These are phyloP conservation scores for Mycosphaerelloides madeirae DNA, from an alignment of 2,329 filamentous ascomycete species.

Conservation along the genomic window DNA sequence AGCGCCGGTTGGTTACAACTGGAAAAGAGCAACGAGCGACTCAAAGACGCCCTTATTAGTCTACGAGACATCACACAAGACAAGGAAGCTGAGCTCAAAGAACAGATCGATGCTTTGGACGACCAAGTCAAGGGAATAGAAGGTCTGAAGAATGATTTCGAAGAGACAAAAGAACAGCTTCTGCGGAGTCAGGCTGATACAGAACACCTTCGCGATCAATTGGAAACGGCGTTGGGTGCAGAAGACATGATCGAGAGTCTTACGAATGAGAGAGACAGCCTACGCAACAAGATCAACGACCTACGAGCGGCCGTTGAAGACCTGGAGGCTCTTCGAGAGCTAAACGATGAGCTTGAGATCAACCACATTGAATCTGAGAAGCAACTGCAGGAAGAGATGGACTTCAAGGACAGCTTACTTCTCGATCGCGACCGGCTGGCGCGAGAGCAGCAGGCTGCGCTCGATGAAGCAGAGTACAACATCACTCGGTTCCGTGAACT, in stretches of 20 bases:
- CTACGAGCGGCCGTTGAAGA: constrained; percentile 78
- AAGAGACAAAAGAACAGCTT: constrained; percentile 67
- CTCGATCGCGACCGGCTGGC: constrained; percentile 72
- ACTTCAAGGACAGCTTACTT: constrained; percentile 79
- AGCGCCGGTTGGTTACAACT: constrained; percentile 87
- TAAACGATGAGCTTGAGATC: constrained; percentile 89
- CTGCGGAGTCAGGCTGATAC: constrained; percentile 67
- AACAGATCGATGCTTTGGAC: constrained; percentile 47
- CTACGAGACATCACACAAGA: constrained; percentile 84
- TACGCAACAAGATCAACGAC: constrained; percentile 78
- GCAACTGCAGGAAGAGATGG: constrained; percentile 88
- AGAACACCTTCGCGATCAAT: constrained; percentile 81
- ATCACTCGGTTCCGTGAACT: constrained; percentile 83
- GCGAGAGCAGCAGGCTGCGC: constrained; percentile 68
- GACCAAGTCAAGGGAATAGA: constrained; percentile 41
- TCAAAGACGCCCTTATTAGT: constrained; percentile 77
- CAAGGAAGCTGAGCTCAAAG: constrained; percentile 72
- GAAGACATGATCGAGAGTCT: constrained; percentile 94
- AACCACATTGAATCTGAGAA: constrained; percentile 92
- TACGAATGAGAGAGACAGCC: constrained; percentile 77
- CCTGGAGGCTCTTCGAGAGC: constrained; percentile 80
- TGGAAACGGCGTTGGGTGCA: constrained; percentile 80
- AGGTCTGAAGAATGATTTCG: constrained; percentile 55
- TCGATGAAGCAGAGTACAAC: constrained; percentile 87
- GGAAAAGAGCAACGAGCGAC: constrained; percentile 81